These are phyloP conservation scores for Medicago lupulina DNA, from an alignment of 306 rosid species.

Conservation along the genomic window DNA sequence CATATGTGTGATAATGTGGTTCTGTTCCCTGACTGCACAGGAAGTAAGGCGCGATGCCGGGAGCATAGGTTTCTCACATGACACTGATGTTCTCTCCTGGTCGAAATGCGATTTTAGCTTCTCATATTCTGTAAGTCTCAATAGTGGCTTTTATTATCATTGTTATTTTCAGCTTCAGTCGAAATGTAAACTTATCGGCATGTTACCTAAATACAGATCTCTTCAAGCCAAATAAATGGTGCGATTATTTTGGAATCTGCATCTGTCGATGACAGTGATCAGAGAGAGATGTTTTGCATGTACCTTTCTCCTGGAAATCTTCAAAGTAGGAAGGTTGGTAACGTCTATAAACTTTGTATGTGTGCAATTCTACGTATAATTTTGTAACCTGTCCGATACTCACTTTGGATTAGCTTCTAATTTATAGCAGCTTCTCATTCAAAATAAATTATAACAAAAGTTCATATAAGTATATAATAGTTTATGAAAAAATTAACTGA, in stretches of 20 bases:
- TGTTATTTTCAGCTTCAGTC: slow-evolving; percentile 30
- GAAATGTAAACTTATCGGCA: slow-evolving; percentile 39
- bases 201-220: slow-evolving; percentile 54
- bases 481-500: too few species aligned
- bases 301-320: slow-evolving; percentile 69
- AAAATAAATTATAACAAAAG: too few species aligned
- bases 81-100: slow-evolving; percentile 69
- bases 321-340: slow-evolving; percentile 62
- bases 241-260: slow-evolving; percentile 67
- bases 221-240: slow-evolving; percentile 64
- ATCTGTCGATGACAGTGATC: slow-evolving; percentile 63
- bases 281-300: slow-evolving; percentile 73
- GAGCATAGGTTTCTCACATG: slow-evolving; percentile 57
- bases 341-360: neutral
- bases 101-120: slow-evolving; percentile 64
- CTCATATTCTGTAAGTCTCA: slow-evolving; percentile 65
- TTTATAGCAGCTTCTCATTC: too few species aligned
- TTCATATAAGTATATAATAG: too few species aligned
- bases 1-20: neutral
- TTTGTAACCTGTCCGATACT: too few species aligned
- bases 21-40: slow-evolving; percentile 47
- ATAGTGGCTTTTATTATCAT: slow-evolving; percentile 7
- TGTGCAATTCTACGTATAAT: too few species aligned
- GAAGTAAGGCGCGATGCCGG: slow-evolving; percentile 60
- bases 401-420: too few species aligned